Evolutionary conservation across 2,329 filamentous ascomycete species (phyloP).

Genomic region (Calcarisporium arbuscula): DNA sequence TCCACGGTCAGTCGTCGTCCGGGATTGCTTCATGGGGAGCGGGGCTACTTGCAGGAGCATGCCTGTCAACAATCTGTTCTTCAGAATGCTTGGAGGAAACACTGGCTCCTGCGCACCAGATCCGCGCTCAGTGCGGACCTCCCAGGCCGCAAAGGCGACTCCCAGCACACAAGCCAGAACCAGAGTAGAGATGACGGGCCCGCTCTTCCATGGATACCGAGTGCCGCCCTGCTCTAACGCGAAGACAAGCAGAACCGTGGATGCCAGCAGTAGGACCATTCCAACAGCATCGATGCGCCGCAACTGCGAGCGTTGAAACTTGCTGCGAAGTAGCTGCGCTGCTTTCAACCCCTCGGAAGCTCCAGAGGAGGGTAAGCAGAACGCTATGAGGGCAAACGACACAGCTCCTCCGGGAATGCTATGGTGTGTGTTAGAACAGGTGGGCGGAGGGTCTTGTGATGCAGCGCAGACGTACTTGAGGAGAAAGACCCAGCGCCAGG

Average conservation of each 20-base stretch:
- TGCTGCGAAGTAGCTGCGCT: not conserved
- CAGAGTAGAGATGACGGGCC: constrained; percentile 26
- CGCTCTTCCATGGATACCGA: constrained; percentile 34
- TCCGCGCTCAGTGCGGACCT: not conserved
- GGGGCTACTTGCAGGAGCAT: not conserved
- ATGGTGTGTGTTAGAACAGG: too few relatives aligned
- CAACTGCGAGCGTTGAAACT: constrained; percentile 6
- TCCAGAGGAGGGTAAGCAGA: not conserved
- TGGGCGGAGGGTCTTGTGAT: too few relatives aligned
- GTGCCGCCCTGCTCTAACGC: constrained; percentile 38
- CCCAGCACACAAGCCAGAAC: not conserved
- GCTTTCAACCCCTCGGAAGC: constrained; percentile 5
- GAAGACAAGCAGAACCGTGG: constrained; percentile 38
- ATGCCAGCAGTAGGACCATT: constrained; percentile 28
- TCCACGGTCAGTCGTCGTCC: too few relatives aligned
- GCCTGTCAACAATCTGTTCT: not conserved
- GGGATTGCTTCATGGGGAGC: too few relatives aligned
- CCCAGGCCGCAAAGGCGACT: not conserved
- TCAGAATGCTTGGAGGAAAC: not conserved
- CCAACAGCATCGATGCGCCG: constrained; percentile 13
- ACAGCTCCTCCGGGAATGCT: not conserved
- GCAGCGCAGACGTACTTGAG: constrained; percentile 43
- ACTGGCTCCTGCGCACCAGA: not conserved
- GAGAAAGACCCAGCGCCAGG: constrained; percentile 46
- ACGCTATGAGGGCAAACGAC: not conserved